Conservation (phyloP, 2,329 filamentous ascomycete species). For the Zalaria obscura region DNA sequence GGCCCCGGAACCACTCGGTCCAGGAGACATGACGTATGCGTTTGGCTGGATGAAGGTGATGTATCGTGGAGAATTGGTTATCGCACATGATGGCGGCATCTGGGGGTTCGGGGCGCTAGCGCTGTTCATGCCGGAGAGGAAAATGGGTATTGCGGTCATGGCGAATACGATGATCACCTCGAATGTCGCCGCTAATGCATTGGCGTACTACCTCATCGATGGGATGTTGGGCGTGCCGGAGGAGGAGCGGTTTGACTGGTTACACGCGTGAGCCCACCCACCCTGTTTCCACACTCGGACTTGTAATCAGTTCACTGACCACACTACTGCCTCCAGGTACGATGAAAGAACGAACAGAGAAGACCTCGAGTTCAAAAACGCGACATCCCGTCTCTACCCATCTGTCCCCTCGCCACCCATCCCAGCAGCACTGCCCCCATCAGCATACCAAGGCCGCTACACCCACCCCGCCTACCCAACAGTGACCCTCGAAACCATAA, state of each 20-base stretch:
- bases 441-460: conserved; percentile 5
- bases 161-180: conserved; percentile 7
- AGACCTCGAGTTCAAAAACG: not conserved
- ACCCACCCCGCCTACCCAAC: conserved; percentile 5
- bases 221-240: conserved; percentile 4
- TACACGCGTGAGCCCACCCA: too few relatives aligned
- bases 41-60: conserved; percentile 25
- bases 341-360: not conserved
- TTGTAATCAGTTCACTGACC: too few relatives aligned
- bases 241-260: conserved; percentile 1
- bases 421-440: conserved; percentile 2
- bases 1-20: conserved; percentile 10
- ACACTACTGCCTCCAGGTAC: not conserved
- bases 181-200: conserved; percentile 1
- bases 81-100: conserved; percentile 30
- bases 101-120: conserved; percentile 30
- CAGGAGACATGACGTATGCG: conserved; percentile 22
- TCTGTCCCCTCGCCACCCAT: conserved; percentile 1
- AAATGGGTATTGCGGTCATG: conserved; percentile 26
- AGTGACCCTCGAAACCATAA: conserved; percentile 1
- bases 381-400: conserved; percentile 4
- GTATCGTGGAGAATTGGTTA: conserved; percentile 30
- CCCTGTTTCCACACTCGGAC: too few relatives aligned
- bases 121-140: conserved; percentile 29
- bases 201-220: conserved; percentile 6